Percentiles rank a stretch among this genome's conserved stretches.
Conservation (phyloP, 2,329 filamentous ascomycete species). For the Aulographum hederae region DNA sequence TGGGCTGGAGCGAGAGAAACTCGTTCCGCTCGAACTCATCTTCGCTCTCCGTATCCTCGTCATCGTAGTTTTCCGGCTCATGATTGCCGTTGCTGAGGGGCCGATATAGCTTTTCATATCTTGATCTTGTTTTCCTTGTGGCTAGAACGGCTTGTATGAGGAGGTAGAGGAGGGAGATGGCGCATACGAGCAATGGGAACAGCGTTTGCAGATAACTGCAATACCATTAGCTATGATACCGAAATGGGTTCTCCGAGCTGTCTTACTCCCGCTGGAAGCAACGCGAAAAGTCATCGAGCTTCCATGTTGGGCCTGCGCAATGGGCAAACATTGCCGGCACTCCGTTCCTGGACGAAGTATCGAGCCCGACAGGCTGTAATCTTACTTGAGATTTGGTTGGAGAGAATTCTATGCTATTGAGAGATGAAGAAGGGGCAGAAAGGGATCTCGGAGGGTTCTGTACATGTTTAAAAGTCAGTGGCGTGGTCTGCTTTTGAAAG, state of each 20-base stretch:
- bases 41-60: conserved; percentile 27
- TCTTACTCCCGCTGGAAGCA: conserved; percentile 52
- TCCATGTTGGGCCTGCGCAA: conserved; percentile 41
- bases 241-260: not conserved
- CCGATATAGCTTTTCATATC: conserved; percentile 39
- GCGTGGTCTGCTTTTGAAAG: too few relatives aligned
- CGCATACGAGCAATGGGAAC: conserved; percentile 56
- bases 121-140: conserved; percentile 31
- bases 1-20: conserved; percentile 34
- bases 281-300: conserved; percentile 39
- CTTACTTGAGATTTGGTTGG: too few relatives aligned
- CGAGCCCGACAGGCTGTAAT: too few relatives aligned
- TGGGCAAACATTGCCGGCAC: conserved; percentile 31
- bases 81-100: conserved; percentile 28
- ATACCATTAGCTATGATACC: conserved; percentile 2
- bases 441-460: too few relatives aligned
- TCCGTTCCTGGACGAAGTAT: too few relatives aligned
- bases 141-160: conserved; percentile 37
- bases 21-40: conserved; percentile 39
- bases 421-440: too few relatives aligned
- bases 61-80: conserved; percentile 8
- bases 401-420: too few relatives aligned
- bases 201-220: conserved; percentile 61
- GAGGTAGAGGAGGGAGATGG: conserved; percentile 51
- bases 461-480: too few relatives aligned